Evolutionary conservation across 768 basidiomycete genomes (phyloP).

Genomic region (Boletus rex-veris): DNA sequence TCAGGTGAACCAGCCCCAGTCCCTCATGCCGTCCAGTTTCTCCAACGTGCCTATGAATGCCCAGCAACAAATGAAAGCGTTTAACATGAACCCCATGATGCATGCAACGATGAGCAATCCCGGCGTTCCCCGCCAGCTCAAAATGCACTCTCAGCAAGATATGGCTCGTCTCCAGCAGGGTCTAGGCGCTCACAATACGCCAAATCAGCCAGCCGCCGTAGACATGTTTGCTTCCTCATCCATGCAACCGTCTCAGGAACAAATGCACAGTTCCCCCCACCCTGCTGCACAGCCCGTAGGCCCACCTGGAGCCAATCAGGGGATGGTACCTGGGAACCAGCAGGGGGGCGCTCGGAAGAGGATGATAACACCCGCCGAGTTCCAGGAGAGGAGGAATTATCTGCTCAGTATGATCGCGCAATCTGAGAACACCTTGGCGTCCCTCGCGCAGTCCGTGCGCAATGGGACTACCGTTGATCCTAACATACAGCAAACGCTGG

Average conservation of each 20-base stretch:
- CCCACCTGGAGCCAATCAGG: constrained; percentile 18
- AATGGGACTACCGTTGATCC: constrained; percentile 19
- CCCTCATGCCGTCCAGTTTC: constrained; percentile 39
- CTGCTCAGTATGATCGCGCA: constrained; percentile 10
- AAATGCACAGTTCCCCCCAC: constrained; percentile 51
- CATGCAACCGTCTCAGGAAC: constrained; percentile 38
- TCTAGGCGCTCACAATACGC: constrained; percentile 32
- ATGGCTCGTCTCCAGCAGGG: constrained; percentile 35
- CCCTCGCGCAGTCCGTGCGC: constrained; percentile 8
- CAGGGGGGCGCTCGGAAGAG: constrained; percentile 28
- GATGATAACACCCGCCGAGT: constrained; percentile 17
- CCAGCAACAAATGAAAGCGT: constrained; percentile 32
- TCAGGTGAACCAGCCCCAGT: constrained; percentile 26
- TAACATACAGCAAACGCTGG: constrained; percentile 13
- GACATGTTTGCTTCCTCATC: constrained; percentile 51
- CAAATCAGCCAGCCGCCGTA: constrained; percentile 37
- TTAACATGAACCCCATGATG: constrained; percentile 37
- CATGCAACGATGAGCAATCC: constrained; percentile 33
- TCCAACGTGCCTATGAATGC: constrained; percentile 37
- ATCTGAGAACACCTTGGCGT: constrained; percentile 10
- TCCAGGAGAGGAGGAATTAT: constrained; percentile 21
- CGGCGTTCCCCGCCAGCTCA: constrained; percentile 36
- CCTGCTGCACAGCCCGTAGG: constrained; percentile 22
- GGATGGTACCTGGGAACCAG: constrained; percentile 18
- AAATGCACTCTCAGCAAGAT: constrained; percentile 43